Evolutionary conservation across 176 grass and related monocot species (phyloP).

Genomic region (Cenchrus americanus): DNA sequence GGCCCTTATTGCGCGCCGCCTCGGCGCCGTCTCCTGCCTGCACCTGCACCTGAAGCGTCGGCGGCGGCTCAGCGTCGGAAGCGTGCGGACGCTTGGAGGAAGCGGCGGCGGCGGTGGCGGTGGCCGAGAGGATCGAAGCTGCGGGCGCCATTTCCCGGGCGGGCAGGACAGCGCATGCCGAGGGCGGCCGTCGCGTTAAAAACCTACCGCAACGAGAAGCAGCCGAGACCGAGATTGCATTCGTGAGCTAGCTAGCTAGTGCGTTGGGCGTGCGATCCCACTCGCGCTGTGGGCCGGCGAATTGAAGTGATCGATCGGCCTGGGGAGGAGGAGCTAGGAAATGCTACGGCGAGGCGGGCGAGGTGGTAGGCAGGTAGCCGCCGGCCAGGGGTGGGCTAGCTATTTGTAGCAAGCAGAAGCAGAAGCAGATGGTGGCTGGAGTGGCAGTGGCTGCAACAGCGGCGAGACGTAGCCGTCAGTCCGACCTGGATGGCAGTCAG

Average conservation of each 20-base stretch:
- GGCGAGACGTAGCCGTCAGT: constrained; percentile 35
- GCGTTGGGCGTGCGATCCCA: background rate
- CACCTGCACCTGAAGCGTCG: background rate
- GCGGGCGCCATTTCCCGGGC: constrained; percentile 45
- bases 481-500: constrained; percentile 44
- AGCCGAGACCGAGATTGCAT: no score
- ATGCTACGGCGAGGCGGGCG: no score
- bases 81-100: constrained; percentile 29
- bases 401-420: constrained; percentile 30
- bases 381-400: background rate
- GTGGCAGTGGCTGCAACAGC: background rate
- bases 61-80: constrained; percentile 20
- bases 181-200: constrained; percentile 9
- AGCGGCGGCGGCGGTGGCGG: background rate
- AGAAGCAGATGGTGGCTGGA: no score
- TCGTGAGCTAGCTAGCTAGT: background rate
- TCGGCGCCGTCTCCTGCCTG: background rate
- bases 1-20: background rate
- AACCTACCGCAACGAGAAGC: background rate
- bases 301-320: background rate
- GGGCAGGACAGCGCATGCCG: constrained; percentile 42
- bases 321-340: background rate
- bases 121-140: constrained; percentile 23
- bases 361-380: background rate
- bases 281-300: background rate